Evolutionary conservation across 306 rosid species (phyloP), one percentile per base, ranked within the genome.

Genomic region (Luffa aegyptiaca): DNA sequence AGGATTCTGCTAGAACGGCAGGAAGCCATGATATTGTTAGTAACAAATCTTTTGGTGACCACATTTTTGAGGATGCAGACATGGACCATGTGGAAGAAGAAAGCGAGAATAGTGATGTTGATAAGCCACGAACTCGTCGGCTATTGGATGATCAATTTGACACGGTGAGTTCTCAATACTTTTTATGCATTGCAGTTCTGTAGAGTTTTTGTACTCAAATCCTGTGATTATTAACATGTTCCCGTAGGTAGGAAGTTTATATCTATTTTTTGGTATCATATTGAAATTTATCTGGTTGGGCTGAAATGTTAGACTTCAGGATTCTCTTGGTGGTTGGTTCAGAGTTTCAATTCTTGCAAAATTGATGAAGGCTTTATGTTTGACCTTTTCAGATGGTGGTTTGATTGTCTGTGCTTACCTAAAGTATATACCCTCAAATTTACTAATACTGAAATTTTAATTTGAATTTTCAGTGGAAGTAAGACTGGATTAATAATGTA

Each of bases 141-240:
- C 84, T 87, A 75, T 85, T 95, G 86, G 99, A 93, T 77, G 97
- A 89, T 26, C 93, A 91, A 81, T 95, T 93, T 82, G 97, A 95
- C 85, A 46, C 90, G 39, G 97, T 93, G 78, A 88, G 97, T 88
- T 82, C 13, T 37, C 63, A 12, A 18, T 61, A 8, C 35, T 53
- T 35, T 33, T 39, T 62, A 51, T 68, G 44, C 78, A 72, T 17
- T 76, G 1, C 37, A 63, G 62, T 73, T 81, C 77, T n/a, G 6
- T 61, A 74, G 35, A 35, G 33, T 51, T 66, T 5, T 66, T 1
- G 3, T 39, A 13, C 61, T 52, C 12, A 35, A 7, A 11, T 16
- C 16, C 8, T 51, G 4, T 74, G 61, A 6, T 10, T 17, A 49
- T 52, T 52, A 17, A 46, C 42, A 21, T 9, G 36, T 20, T 69